phyloP scores from a whole-genome alignment of 768 basidiomycete genomes.

The Tricholoma sp. region DNA sequence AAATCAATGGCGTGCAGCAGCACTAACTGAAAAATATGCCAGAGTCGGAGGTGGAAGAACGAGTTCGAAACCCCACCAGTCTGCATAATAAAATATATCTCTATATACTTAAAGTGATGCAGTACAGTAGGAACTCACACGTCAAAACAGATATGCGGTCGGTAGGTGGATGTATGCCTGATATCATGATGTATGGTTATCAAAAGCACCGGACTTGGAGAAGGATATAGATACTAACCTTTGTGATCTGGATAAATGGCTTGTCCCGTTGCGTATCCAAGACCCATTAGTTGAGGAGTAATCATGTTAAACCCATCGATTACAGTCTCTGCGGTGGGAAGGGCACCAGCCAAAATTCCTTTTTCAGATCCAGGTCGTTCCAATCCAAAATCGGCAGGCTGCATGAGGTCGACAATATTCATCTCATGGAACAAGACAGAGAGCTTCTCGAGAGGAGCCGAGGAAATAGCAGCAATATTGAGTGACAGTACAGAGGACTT shows the following conservation, averaged over 20 bases:
- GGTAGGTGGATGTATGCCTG: slow-evolving; percentile 63
- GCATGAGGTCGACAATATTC: slow-evolving; percentile 56
- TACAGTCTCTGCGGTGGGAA: slow-evolving; percentile 72
- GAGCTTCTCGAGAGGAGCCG: slow-evolving; percentile 47
- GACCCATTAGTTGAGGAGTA: slow-evolving; percentile 71
- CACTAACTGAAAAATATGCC: slow-evolving; percentile 50
- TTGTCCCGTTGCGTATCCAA: slow-evolving; percentile 72
- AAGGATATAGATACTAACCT: slow-evolving; percentile 27
- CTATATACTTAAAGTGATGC: background rate
- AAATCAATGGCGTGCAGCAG: background rate
- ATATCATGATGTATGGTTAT: background rate
- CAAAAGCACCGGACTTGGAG: background rate
- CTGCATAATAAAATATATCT: slow-evolving; percentile 30
- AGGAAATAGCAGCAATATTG: slow-evolving; percentile 34
- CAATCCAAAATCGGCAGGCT: slow-evolving; percentile 59
- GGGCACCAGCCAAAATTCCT: slow-evolving; percentile 67
- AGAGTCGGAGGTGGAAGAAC: slow-evolving; percentile 70
- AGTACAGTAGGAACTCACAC: slow-evolving; percentile 42
- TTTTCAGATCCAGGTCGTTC: slow-evolving; percentile 66
- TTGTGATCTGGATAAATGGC: slow-evolving; percentile 62
- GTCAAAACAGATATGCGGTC: slow-evolving; percentile 78
- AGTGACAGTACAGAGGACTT: slow-evolving; percentile 1
- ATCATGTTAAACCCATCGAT: slow-evolving; percentile 63
- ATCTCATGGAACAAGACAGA: slow-evolving; percentile 51
- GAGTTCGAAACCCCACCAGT: slow-evolving; percentile 90